Base-by-base conservation (phyloP, 257 asterid species). In the Knoxia roxburghii region DNA sequence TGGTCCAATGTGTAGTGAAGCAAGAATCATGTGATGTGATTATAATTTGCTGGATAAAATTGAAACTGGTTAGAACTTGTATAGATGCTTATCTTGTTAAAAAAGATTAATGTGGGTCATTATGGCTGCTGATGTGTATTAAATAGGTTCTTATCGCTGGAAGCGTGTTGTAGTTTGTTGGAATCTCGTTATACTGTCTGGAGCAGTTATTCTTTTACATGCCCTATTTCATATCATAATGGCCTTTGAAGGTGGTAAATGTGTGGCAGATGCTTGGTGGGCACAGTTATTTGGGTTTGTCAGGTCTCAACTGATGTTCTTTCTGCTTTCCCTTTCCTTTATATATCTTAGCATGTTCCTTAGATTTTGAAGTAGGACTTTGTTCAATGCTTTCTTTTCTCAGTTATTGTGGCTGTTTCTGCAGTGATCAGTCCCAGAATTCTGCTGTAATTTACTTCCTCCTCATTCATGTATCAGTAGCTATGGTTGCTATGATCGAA, bases 401-500 rank as follows among this genome's bases (percentile, higher is more conserved):
- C 24, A 43, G 3, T n/a, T 69, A 35, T 46, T 23, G 27, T n/a
- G 60, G 17, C 58, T 53, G 30, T 30, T 40, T 54, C 39, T 50
- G 65, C 75, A 51, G 75, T 39, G 50, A 50, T 64, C 56, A n/a
- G 54, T 32, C 69, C 32, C 26, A 27, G 26, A 65, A 43, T 32
- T 49, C 62, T 50, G 40, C 45, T 41, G 70, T 62, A 48, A 15
- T 71, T 26, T 71, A 63, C 65, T 64, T 52, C 50, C 54, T 63
- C 41, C 48, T 64, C 29, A 45, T 71, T 50, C 75, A 71, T 53
- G 30, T 21, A 49, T 41, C 53, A 10, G 70, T 54, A 45, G 75
- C 69, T 62, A 27, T 71, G 63, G 61, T 71, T 39, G 75, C 69
- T 71, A 40, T 71, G 14, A 40, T 30, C 27, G 64, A 71, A 51